Conservation (phyloP, 805 yeast species). For the Tetrapisispora fleetii region DNA sequence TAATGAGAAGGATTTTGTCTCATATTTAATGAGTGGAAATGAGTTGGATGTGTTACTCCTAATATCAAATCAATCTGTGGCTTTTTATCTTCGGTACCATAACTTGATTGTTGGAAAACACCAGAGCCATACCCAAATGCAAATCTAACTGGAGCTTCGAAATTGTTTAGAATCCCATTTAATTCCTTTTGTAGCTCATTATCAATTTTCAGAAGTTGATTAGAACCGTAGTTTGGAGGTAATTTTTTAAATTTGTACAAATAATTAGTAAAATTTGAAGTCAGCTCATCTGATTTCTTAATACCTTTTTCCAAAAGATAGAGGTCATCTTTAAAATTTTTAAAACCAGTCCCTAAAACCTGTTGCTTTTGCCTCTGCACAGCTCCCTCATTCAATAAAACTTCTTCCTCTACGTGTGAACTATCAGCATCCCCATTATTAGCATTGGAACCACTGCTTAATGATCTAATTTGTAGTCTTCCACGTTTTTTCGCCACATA, state of each 20-base stretch:
- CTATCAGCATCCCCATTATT: not conserved
- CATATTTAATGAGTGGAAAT: constrained; percentile 71
- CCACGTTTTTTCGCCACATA: no score
- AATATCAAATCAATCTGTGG: constrained; percentile 82
- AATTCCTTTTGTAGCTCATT: constrained; percentile 37
- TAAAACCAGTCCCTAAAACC: no score
- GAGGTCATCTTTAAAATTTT: not conserved
- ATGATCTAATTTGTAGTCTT: not conserved
- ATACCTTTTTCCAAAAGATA: constrained; percentile 20
- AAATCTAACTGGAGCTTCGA: constrained; percentile 62
- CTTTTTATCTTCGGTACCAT: constrained; percentile 28
- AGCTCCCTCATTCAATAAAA: not conserved
- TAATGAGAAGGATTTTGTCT: constrained; percentile 65
- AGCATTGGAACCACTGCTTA: not conserved
- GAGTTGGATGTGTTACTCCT: constrained; percentile 63
- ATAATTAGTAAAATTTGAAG: constrained; percentile 21
- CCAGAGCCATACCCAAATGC: constrained; percentile 96
- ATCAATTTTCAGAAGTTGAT: constrained; percentile 45
- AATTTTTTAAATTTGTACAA: constrained; percentile 31
- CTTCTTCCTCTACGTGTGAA: not conserved
- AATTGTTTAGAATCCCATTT: constrained; percentile 41
- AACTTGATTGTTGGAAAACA: constrained; percentile 69
- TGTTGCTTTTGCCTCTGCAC: not conserved
- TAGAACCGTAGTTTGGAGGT: constrained; percentile 49
- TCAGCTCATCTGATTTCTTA: constrained; percentile 16